Evolutionary conservation across 2,329 filamentous ascomycete genomes (phyloP).

Genomic region (Trichoderma simmonsii): DNA sequence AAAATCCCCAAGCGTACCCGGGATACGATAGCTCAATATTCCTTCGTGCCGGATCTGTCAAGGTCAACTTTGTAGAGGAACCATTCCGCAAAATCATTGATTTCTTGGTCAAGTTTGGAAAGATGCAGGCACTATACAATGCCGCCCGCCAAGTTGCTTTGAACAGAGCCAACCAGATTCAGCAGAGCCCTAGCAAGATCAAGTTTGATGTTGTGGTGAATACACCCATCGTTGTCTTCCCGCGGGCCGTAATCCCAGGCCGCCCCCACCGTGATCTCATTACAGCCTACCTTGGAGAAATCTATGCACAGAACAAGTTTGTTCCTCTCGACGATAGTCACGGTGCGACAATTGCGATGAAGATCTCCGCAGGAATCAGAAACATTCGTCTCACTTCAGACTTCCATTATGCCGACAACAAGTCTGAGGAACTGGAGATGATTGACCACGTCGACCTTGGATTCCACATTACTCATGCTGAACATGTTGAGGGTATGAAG

Average conservation of each 20-base stretch:
- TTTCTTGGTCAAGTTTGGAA: constrained; percentile 97
- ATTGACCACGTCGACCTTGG: constrained; percentile 95
- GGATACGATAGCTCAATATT: constrained; percentile 93
- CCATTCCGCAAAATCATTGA: constrained; percentile 97
- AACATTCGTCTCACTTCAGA: constrained; percentile 89
- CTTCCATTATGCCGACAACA: constrained; percentile 71
- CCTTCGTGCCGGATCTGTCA: constrained; percentile 88
- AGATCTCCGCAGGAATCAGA: constrained; percentile 83
- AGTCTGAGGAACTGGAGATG: constrained; percentile 85
- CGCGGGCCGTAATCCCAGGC: constrained; percentile 69
- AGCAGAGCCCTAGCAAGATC: constrained; percentile 84
- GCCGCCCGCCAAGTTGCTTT: constrained; percentile 92
- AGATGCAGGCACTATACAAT: constrained; percentile 99
- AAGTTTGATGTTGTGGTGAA: constrained; percentile 92
- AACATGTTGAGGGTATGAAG: constrained; percentile 73
- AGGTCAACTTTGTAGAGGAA: constrained; percentile 94
- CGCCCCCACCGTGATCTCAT: constrained; percentile 73
- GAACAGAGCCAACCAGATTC: constrained; percentile 87
- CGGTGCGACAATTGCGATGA: constrained; percentile 74
- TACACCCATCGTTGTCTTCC: constrained; percentile 95
- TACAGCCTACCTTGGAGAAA: constrained; percentile 92
- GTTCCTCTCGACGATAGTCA: constrained; percentile 75
- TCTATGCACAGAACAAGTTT: constrained; percentile 95
- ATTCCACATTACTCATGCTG: constrained; percentile 87
- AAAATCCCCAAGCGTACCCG: constrained; percentile 69